These are phyloP conservation scores for Solanum acaule DNA, from an alignment of 257 asterid genomes.

Conservation along the genomic window DNA sequence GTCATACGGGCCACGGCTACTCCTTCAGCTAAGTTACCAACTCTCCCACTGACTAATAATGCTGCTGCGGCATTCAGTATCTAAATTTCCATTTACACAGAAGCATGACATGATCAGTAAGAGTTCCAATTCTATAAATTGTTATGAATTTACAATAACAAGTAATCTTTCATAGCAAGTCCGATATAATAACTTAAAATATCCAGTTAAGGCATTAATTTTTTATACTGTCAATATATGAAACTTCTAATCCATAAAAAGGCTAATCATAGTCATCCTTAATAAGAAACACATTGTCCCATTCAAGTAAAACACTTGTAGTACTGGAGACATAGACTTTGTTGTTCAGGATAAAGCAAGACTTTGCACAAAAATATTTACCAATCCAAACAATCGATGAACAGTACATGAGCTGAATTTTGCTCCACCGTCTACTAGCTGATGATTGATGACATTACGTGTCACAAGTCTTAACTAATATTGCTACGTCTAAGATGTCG, in stretches of 20 bases:
- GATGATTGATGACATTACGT: neutral
- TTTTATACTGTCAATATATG: neutral
- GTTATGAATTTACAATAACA: neutral
- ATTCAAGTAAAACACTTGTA: neutral
- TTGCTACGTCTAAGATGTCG: neutral
- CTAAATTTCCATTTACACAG: conserved; percentile 3
- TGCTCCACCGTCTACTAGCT: neutral
- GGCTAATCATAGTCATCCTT: neutral
- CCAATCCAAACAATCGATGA: neutral
- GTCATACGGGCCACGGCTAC: conserved; percentile 33
- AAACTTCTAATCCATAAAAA: too few relatives aligned
- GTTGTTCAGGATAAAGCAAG: neutral
- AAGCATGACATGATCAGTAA: neutral
- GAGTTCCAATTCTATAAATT: neutral
- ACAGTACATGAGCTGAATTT: neutral
- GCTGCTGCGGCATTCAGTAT: conserved; percentile 47
- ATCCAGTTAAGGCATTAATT: neutral
- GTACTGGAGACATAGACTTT: neutral
- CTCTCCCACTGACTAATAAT: conserved; percentile 35
- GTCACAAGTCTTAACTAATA: neutral
- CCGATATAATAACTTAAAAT: neutral
- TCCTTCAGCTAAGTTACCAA: conserved; percentile 29
- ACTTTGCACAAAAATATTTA: neutral
- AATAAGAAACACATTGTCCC: too few relatives aligned
- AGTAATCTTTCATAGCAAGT: neutral